Base-by-base conservation (phyloP, 2,329 filamentous ascomycete genomes). In the Ampelomyces quisqualis region DNA sequence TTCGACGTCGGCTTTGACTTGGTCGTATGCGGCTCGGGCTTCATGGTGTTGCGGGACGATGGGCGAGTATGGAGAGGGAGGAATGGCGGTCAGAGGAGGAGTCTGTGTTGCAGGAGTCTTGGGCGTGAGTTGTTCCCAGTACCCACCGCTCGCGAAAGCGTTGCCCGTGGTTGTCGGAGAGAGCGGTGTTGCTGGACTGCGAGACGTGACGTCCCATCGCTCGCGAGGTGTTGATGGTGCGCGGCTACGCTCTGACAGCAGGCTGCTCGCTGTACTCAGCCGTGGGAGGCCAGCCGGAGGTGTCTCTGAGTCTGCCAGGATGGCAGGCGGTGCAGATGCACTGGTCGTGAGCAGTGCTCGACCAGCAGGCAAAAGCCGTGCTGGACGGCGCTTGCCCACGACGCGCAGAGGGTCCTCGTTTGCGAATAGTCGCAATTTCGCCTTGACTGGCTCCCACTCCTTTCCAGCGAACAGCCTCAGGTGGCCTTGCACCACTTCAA, bases 141-240 rank as follows among this genome's bases (percentile, higher is more conserved):
- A 47, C 6, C 53, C 55, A 3, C 43, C 50, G 14, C 26, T 35
- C 2, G 46, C 45, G 30, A 60, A 60, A 1, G 55, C 44, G 8
- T 58, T 58, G 22, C 44, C 47, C 3, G 40, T 8, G 4, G 47
- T 42, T 5, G 38, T 43, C 2, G 51, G 40, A 1, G 53, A 47
- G 0, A 56, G 36, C 7, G 56, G 52, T 8, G 48, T 56, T 11
- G 39, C 29, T 5, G 50, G 50, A 0, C 48, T 45, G 8, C 34
- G 15, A 3, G 32, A 21, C 14, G 49, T 24, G 28, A 51, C 10
- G 13, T 53, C 53, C 53, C 55, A 55, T 5, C 50, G 48, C 13
- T 43, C 38, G n/a, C 50, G 45, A 13, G 54, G 38, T 7, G 33
- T 47, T n/a, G 20, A 29, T 4, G 45, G 23, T 5, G 37, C 11